phyloP scores from a whole-genome alignment of 2,329 filamentous ascomycete genomes.

The Pseudogymnoascus sp. region DNA sequence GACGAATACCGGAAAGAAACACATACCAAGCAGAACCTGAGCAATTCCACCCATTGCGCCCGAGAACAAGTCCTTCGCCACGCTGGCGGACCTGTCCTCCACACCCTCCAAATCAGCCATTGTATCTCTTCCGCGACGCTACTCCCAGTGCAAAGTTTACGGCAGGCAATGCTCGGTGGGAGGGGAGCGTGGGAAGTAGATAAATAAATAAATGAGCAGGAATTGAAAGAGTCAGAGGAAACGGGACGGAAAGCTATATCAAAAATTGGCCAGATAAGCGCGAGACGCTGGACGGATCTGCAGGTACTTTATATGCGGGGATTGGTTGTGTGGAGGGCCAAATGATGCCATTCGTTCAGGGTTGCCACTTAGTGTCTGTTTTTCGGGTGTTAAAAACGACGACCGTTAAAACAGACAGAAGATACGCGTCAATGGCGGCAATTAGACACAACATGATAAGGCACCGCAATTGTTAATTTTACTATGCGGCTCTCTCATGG shows the following conservation, averaged over 20 bases:
- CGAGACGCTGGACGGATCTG: background rate
- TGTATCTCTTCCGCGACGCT: conserved; percentile 6
- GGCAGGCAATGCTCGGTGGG: conserved; percentile 1
- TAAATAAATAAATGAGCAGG: background rate
- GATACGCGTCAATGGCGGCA: background rate
- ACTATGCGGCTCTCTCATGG: background rate
- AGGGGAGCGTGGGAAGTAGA: conserved; percentile 6
- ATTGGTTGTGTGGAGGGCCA: background rate
- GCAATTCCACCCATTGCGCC: conserved; percentile 88
- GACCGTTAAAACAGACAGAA: background rate
- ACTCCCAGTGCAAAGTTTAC: conserved; percentile 3
- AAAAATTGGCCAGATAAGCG: conserved; percentile 7
- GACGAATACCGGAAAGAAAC: conserved; percentile 9
- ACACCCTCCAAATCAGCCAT: background rate
- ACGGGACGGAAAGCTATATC: background rate
- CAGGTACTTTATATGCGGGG: conserved; percentile 4
- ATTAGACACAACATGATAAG: background rate
- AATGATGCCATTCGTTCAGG: conserved; percentile 8
- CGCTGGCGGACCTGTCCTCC: background rate
- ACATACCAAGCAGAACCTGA: conserved; percentile 84
- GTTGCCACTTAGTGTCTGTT: conserved; percentile 1
- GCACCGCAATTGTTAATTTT: background rate
- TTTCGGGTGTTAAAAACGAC: conserved; percentile 6
- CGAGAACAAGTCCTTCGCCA: conserved; percentile 74
- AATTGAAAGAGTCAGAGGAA: conserved; percentile 3